A percentile compares a stretch with the other conserved stretches of the same genome.
Evolutionary conservation across 2,329 filamentous ascomycete genomes (phyloP).

Genomic region (Elsinoe necatrix): DNA sequence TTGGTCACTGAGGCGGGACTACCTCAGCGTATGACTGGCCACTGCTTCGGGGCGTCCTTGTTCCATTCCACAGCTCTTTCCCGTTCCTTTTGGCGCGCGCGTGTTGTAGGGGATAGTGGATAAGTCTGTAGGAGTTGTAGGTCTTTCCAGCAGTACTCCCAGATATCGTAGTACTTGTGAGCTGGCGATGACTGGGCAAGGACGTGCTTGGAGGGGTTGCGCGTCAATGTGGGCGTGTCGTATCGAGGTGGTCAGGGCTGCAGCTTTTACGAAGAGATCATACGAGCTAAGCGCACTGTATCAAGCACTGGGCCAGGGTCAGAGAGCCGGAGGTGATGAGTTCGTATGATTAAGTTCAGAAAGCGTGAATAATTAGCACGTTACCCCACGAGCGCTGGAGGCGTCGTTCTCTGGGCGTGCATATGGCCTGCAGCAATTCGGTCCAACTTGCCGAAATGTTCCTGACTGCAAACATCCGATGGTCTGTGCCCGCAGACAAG

Average conservation of each 20-base stretch:
- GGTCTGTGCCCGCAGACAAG: background rate
- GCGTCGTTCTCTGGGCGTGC: slow-evolving; percentile 3
- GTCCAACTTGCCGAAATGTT: background rate
- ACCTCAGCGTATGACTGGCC: slow-evolving; percentile 2
- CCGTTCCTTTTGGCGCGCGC: background rate
- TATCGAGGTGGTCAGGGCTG: background rate
- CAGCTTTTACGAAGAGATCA: background rate
- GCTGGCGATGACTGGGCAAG: background rate
- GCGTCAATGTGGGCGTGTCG: background rate
- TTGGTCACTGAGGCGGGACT: background rate
- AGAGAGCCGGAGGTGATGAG: too few species aligned
- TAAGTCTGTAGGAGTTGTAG: background rate
- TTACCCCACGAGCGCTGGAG: slow-evolving; percentile 10
- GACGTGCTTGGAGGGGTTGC: background rate
- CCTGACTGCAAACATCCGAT: background rate
- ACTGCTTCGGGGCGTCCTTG: background rate
- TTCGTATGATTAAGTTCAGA: background rate
- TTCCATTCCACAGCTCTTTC: slow-evolving; percentile 7
- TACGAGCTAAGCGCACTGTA: background rate
- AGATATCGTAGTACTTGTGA: background rate
- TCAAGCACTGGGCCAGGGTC: too few species aligned
- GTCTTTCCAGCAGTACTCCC: background rate
- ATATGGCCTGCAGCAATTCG: background rate
- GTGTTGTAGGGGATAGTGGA: background rate
- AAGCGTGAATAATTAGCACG: background rate